phyloP scores from a whole-genome alignment of 2,329 filamentous ascomycete species.

The Ilyonectria mors-panacis region DNA sequence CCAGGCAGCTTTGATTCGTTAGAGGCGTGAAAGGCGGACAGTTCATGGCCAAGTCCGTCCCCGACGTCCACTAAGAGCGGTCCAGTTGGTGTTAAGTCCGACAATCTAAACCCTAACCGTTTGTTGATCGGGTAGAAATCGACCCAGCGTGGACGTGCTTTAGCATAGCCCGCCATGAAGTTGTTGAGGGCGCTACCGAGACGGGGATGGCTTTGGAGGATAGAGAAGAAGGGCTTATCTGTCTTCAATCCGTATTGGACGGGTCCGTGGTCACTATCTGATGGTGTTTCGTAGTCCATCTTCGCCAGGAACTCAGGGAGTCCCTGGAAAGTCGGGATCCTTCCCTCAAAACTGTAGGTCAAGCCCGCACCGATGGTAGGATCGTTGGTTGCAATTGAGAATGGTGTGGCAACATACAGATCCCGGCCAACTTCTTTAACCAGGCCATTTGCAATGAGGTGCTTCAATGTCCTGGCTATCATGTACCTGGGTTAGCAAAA shows the following conservation, averaged over 20 bases:
- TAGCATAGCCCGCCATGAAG: constrained; percentile 54
- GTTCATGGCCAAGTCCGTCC: constrained; percentile 30
- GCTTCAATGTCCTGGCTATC: constrained; percentile 28
- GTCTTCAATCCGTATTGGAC: constrained; percentile 36
- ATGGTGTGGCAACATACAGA: constrained; percentile 17
- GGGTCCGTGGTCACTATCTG: constrained; percentile 41
- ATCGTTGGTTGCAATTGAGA: constrained; percentile 33
- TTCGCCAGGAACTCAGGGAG: constrained; percentile 52
- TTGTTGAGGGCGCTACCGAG: constrained; percentile 52
- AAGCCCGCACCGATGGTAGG: constrained; percentile 31
- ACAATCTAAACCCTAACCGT: constrained; percentile 3
- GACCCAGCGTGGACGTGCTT: constrained; percentile 53
- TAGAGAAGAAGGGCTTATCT: constrained; percentile 52
- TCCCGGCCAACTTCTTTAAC: constrained; percentile 29
- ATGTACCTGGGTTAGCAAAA: not conserved
- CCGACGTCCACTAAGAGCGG: constrained; percentile 36
- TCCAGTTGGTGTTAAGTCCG: not conserved
- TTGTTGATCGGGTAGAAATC: constrained; percentile 41
- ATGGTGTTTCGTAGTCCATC: constrained; percentile 52
- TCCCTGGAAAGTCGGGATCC: constrained; percentile 44
- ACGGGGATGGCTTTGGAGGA: constrained; percentile 48
- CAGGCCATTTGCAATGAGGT: constrained; percentile 26
- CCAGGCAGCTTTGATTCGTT: not conserved
- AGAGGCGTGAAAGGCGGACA: constrained; percentile 8
- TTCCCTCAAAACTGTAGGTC: constrained; percentile 38